Percentiles rank a stretch among this genome's conserved stretches.
These are phyloP conservation scores for Schwanniomyces pseudopolymorphus DNA, from an alignment of 805 yeast genomes.

Conservation along the genomic window DNA sequence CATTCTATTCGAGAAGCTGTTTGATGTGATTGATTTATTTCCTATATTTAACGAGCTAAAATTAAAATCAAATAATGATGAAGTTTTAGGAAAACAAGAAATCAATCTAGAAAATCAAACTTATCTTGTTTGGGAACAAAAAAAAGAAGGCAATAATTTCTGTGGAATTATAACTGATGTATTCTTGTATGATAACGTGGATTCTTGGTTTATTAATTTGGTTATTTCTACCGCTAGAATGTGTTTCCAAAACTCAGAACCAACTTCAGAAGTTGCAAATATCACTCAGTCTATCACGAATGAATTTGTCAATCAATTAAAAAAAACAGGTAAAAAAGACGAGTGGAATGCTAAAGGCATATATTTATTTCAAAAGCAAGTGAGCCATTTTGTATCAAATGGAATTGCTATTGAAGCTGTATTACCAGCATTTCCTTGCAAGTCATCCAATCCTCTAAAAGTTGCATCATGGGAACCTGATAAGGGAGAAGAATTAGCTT, in stretches of 20 bases:
- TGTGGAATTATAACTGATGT: constrained; percentile 31
- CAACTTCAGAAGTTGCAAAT: neutral
- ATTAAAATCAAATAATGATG: neutral
- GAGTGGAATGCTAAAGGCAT: constrained; percentile 51
- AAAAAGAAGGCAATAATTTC: constrained; percentile 8
- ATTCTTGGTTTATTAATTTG: constrained; percentile 32
- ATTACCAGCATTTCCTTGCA: constrained; percentile 65
- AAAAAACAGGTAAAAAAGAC: constrained; percentile 47
- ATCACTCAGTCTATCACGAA: constrained; percentile 29
- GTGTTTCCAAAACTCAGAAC: constrained; percentile 8
- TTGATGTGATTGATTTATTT: neutral
- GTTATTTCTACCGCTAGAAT: constrained; percentile 20
- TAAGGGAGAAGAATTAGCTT: constrained; percentile 46
- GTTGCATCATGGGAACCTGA: constrained; percentile 53
- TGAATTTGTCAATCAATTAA: constrained; percentile 46
- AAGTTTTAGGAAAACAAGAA: neutral
- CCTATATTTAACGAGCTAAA: neutral
- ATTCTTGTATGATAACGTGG: constrained; percentile 23
- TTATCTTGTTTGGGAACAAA: constrained; percentile 20
- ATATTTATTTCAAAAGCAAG: constrained; percentile 39
- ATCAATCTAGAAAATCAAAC: constrained; percentile 1
- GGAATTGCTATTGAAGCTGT: constrained; percentile 52
- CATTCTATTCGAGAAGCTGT: neutral
- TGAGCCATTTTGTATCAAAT: constrained; percentile 50
- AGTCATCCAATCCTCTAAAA: constrained; percentile 56